Evolutionary conservation across 1,139 yeast genomes (phyloP), one percentile per base, ranked within the genome.

Genomic region (Scheffersomyces lignicola): DNA sequence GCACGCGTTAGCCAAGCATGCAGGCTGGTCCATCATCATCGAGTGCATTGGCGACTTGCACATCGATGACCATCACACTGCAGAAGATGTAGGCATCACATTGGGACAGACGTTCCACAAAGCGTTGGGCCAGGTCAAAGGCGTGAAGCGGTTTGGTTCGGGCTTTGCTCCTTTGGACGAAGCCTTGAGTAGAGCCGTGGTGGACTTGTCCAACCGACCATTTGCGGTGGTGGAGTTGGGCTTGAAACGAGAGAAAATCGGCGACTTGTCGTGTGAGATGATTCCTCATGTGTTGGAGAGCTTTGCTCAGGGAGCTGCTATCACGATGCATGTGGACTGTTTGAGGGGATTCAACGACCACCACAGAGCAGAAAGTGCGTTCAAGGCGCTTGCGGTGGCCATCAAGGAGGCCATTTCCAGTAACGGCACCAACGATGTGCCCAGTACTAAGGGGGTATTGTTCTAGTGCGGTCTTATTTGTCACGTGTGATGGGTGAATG

Each of bases 101-200:
- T 69, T 92, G 23, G 98, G 98, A 3, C 69, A 73, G 50, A 95
- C 97, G 1, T 89, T 92, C 68, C 85, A 88, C 54, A 68, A 83
- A 51, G 97, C 97, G 1, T 65, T 92, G 43, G 97, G 97, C 14
- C 84, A 81, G 27, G 85, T 92, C 25, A 78, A 79, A 50, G 98
- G 98, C 36, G 90, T 90, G 40, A 87, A 86, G 58, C 74, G 98
- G 50, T 92, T 90, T 54, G 98, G 98, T n/a, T 58, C 74, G 29
- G 98, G 94, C 0, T 90, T 81, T 65, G 97, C 97, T 5, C 98
- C 98, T 3, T 71, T 92, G 38, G 98, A 92, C 59, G 97, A 90
- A 64, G 97, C 98, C 0, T 72, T 92, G 41, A 82, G 95, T 44
- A 71, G 98, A 36, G 96, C 97, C 0, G 98, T 92, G 11, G 90